Conservation (phyloP, 2,329 filamentous ascomycete genomes). For the Penicillium sp. region DNA sequence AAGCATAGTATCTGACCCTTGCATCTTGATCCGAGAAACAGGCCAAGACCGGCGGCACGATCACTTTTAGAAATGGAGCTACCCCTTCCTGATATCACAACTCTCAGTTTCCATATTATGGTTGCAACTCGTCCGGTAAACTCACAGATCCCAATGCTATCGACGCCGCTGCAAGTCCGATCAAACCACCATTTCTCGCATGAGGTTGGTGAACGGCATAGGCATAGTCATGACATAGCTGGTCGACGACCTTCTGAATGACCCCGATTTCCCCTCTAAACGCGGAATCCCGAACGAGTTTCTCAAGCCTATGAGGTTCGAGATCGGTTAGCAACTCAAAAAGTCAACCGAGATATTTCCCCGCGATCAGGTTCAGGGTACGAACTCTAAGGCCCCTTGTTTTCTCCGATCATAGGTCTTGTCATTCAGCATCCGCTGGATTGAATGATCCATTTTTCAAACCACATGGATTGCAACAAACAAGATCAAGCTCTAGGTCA, state of each 20-base stretch:
- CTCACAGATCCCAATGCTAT: constrained; percentile 91
- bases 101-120: constrained; percentile 1
- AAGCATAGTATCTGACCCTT: constrained; percentile 94
- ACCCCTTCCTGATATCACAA: constrained; percentile 68
- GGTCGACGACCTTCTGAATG: constrained; percentile 87
- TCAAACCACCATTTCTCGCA: constrained; percentile 93
- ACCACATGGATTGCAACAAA: constrained; percentile 26
- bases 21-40: constrained; percentile 99
- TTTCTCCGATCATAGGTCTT: constrained; percentile 99
- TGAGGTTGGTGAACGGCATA: constrained; percentile 97
- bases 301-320: constrained; percentile 71
- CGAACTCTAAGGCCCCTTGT: constrained; percentile 92
- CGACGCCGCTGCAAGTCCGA: constrained; percentile 91
- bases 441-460: constrained; percentile 77
- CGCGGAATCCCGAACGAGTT: constrained; percentile 83
- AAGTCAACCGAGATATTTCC: not conserved
- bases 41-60: constrained; percentile 93
- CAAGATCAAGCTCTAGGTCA: constrained; percentile 28
- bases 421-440: constrained; percentile 91
- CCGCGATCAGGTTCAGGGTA: constrained; percentile 25
- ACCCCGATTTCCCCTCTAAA: constrained; percentile 75
- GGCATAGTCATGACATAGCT: constrained; percentile 96
- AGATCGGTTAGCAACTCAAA: constrained; percentile 15
- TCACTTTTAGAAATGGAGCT: constrained; percentile 86
- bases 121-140: constrained; percentile 28